phyloP scores from a whole-genome alignment of 352 stramenopile species.

The Pythium pectinolyticum region DNA sequence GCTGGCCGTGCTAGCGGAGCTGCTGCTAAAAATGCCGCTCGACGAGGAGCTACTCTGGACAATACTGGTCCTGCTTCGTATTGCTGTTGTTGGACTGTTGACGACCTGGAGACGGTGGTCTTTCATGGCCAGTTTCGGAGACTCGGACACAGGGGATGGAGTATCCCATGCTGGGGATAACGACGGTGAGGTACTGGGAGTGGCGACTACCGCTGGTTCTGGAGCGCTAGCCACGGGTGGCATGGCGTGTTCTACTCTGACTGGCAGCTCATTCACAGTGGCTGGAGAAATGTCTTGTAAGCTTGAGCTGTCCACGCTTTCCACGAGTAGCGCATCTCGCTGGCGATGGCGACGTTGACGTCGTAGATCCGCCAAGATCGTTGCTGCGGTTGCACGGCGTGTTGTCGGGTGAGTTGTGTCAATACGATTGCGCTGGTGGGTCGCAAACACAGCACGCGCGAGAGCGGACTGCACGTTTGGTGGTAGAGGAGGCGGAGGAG shows the following conservation, averaged over 20 bases:
- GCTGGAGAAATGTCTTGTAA: background rate
- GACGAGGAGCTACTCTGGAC: conserved; percentile 2
- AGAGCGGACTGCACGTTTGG: background rate
- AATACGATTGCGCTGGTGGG: background rate
- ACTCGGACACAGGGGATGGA: no score
- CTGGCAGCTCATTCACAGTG: background rate
- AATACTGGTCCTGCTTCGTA: background rate
- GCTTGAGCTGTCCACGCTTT: conserved; percentile 1
- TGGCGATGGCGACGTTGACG: conserved; percentile 22
- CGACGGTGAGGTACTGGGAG: background rate
- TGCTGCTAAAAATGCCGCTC: conserved; percentile 13
- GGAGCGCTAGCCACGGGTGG: no score
- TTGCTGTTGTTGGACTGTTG: background rate
- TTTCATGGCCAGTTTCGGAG: conserved; percentile 4
- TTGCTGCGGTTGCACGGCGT: background rate
- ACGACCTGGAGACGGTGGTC: background rate
- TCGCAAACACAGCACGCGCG: background rate
- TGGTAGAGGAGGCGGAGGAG: conserved; percentile 6
- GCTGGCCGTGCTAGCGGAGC: conserved; percentile 8
- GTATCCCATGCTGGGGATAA: background rate
- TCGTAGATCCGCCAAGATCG: conserved; percentile 15
- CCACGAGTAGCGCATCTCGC: background rate
- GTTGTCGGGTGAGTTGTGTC: background rate
- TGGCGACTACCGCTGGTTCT: no score
- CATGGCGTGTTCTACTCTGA: background rate